These are phyloP conservation scores for Gastrodia elata DNA, from an alignment of 106 monocot genomes.

Conservation along the genomic window DNA sequence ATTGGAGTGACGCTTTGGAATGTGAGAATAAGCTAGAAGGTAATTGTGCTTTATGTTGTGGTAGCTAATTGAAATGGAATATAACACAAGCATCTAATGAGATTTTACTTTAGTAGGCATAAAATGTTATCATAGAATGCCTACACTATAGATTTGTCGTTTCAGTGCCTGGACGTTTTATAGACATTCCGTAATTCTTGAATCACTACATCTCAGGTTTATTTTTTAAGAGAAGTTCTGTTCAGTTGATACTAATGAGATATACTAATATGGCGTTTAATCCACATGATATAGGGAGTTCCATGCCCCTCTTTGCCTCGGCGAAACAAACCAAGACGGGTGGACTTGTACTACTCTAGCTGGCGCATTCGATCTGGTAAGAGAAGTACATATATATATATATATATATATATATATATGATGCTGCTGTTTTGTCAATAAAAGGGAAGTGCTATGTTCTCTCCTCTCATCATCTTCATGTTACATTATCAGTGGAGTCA, in stretches of 20 bases:
- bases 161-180: neutral
- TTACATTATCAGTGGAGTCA: constrained; percentile 49
- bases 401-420: too few species aligned
- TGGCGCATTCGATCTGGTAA: constrained; percentile 94
- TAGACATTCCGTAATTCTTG: neutral
- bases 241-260: neutral
- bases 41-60: neutral
- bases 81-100: neutral
- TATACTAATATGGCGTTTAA: neutral
- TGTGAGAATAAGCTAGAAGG: neutral
- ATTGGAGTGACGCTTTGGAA: too few species aligned
- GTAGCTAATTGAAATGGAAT: too few species aligned
- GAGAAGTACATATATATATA: too few species aligned
- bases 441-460: too few species aligned
- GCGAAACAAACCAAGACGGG: constrained; percentile 73
- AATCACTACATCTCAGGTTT: too few species aligned
- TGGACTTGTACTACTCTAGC: constrained; percentile 90
- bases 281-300: constrained; percentile 47
- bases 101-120: neutral
- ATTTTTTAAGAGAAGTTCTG: too few species aligned
- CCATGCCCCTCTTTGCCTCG: constrained; percentile 53
- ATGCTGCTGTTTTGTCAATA: too few species aligned
- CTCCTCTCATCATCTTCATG: neutral
- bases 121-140: neutral
- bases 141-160: neutral